phyloP scores from a whole-genome alignment of 306 rosid species.

The Corylus heterophylla region DNA sequence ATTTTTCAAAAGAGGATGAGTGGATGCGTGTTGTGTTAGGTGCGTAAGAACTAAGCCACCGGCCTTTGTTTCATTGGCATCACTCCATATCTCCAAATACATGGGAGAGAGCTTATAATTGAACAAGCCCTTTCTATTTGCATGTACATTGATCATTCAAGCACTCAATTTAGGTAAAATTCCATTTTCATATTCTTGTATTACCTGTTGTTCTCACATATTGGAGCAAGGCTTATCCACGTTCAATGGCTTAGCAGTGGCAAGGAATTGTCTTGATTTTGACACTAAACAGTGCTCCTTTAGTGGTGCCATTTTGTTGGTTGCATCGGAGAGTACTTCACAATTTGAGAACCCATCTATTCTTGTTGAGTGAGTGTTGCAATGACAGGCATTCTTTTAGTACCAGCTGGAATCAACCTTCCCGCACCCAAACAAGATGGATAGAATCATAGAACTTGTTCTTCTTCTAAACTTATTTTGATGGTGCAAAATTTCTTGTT shows the following conservation, averaged over 20 bases:
- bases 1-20: background rate
- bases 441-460: too few relatives aligned
- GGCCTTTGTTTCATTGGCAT: slow-evolving; percentile 8
- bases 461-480: too few relatives aligned
- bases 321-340: slow-evolving; percentile 12
- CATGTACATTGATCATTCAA: background rate
- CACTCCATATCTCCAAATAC: slow-evolving; percentile 31
- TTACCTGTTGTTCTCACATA: background rate
- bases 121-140: background rate
- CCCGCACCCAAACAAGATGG: too few relatives aligned
- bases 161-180: background rate
- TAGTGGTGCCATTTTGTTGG: background rate
- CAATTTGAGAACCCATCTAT: background rate
- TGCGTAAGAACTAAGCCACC: slow-evolving; percentile 22
- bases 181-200: background rate
- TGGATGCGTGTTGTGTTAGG: slow-evolving; percentile 30
- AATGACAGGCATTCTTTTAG: too few relatives aligned
- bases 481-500: too few relatives aligned
- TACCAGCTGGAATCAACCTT: too few relatives aligned
- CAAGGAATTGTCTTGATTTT: slow-evolving; percentile 22
- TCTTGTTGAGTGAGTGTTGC: background rate
- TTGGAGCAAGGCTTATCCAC: background rate
- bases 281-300: too few relatives aligned
- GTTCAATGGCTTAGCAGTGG: slow-evolving; percentile 13
- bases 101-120: slow-evolving; percentile 20